Evolutionary conservation across 1,139 yeast genomes (phyloP), one percentile per base, ranked within the genome.

Genomic region (Debaryomycetaceae sp.): DNA sequence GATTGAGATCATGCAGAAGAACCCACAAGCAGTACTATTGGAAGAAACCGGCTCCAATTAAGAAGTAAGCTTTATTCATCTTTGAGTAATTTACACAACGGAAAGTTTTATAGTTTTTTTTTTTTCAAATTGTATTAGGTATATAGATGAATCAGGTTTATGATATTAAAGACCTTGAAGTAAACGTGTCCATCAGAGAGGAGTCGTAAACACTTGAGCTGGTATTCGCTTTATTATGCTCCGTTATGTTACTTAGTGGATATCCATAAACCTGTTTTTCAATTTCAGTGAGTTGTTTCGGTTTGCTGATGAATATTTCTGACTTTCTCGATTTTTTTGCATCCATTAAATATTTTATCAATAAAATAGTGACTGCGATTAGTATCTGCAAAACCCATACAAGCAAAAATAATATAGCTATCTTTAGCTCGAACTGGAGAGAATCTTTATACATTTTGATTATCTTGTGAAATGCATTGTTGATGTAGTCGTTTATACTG

Each of bases 1-100:
- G 89, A 2, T 74, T 93, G 54, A 79, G 99, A 63, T 81, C 88
- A 38, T 93, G 98, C 66, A 81, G 99, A 69, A 88, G 85, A 68
- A 87, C 89, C 1, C 98, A 91, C 68, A 93, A 93, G 66, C 98
- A 93, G 60, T 86, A 86, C 60, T 86, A 81, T 66, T 86, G 95
- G 95, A 86, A 84, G 62, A 84, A 80, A 57, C 95, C 95, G 17
- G 76, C 78, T 4, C 74, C 78, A 23, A 70, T 68, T 43, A 74
- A 73, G 60, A 69, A 69, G 49, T 63, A 56, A 27, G 2, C 31
- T 3, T 27, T 3, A 27, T 27, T 27, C 11, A 27, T 31, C 13
- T 13, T 31, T 31, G 13, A 31, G 17, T 9, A 27, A n/a, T 17
- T 11, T 7, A 37, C 11, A 14, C 13, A 23, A 39, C 13, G 24